Base-by-base conservation (phyloP, 2,329 filamentous ascomycete species). In the Cadophora sp. region DNA sequence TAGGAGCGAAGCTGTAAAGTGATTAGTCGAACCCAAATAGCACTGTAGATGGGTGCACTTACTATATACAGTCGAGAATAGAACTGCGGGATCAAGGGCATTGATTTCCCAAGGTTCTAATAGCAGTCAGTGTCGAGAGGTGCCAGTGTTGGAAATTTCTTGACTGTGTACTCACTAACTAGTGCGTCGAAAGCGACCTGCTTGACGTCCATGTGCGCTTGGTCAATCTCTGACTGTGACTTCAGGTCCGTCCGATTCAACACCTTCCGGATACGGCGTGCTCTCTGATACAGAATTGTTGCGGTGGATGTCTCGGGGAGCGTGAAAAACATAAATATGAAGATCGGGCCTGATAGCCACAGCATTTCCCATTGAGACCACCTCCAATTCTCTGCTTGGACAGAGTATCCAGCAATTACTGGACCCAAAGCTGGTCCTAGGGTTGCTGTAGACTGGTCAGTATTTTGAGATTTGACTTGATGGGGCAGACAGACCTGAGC, bases 181-280 rank as follows among this genome's bases (percentile, higher is more conserved):
- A 91, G 79, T 0, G 87, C 83, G 59, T 87, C 83, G 45, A 82
- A 65, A 22, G 83, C 76, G 24, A 87, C 75, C 18, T 41, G 11
- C 8, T 16, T 20, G 4, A 82, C 76, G 50, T 79, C 83, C 72
- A 86, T 79, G 68, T 82, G 81, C 9, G 77, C 79, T 76, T 87
- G 83, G 71, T 88, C 83, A 65, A 91, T 85, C 76, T 91, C 89
- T 53, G 83, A 85, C 72, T 89, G 85, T 0, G 85, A 84, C 76
- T 84, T 83, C 77, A 89, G 84, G 22, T 77, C 76, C 3, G 75
- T 64, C 70, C 84, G 82, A 18, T 85, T 85, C 0, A 86, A 88
- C 53, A 84, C 76, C 73, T 82, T 84, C 62, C 89, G 83, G 5
- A 91, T 80, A 13, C 88, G 84, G 59, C 79, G 75, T 4, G 87